Conservation (phyloP, 441 rosid genomes). For the Gossypium trilobum region DNA sequence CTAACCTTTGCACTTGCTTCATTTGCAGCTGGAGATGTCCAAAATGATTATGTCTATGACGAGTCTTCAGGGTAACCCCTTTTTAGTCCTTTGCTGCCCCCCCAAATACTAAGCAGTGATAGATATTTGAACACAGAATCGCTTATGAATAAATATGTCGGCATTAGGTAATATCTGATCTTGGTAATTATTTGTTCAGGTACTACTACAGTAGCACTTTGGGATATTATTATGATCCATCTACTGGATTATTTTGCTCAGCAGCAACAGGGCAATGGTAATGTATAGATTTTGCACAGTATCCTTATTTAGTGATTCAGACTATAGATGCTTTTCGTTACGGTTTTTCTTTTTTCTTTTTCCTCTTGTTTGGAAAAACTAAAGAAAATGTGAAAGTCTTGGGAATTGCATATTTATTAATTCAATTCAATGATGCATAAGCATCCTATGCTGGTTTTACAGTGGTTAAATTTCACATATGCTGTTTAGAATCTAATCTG, state of each 20-base stretch:
- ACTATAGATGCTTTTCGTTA: background rate
- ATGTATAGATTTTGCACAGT: background rate
- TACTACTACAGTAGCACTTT: constrained; percentile 83
- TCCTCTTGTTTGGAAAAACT: background rate
- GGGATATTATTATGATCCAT: constrained; percentile 84
- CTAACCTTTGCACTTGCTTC: constrained; percentile 10
- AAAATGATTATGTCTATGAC: constrained; percentile 69
- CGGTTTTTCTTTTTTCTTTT: background rate
- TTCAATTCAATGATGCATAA: background rate
- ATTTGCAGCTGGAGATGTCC: constrained; percentile 45
- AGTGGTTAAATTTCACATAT: background rate
- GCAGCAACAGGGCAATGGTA: constrained; percentile 89
- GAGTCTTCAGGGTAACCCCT: constrained; percentile 72
- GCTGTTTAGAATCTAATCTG: background rate
- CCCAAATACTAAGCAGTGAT: background rate
- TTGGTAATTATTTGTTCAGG: constrained; percentile 31
- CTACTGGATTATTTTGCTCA: constrained; percentile 66
- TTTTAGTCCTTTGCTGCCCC: background rate
- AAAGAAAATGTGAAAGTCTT: background rate
- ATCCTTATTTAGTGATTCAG: background rate
- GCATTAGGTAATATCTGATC: constrained; percentile 3
- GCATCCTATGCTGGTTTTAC: background rate
- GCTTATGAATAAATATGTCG: background rate
- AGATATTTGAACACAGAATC: background rate
- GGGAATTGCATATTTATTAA: background rate